Evolutionary conservation across 306 rosid genomes (phyloP), one percentile per base, ranked within the genome.

Genomic region (Rosa multiflora): DNA sequence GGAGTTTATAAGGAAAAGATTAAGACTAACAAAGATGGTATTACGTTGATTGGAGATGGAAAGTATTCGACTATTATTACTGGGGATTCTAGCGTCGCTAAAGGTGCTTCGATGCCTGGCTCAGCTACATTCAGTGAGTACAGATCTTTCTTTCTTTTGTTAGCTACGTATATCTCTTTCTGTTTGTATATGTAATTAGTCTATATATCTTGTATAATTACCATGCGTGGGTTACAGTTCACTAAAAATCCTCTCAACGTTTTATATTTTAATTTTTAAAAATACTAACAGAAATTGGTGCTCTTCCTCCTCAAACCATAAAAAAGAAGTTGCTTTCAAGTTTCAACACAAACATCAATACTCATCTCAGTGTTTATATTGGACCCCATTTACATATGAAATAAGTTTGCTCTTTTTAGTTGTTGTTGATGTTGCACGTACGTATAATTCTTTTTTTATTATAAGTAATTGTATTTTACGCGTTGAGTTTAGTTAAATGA

Each of bases 31-130:
- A 88, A 84, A 70, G 84, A 82, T 43, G 88, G 92, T 12, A 86
- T 88, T 79, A 84, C 88, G 0, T 84, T 88, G 84, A 82, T 86
- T 2, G 92, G 92, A 67, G 92, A 86, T 21, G 92, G 89, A n/a
- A 80, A 82, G 78, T 68, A 80, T 76, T 75, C 85, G 2, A 84
- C 89, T 21, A 21, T 88, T 37, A 84, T 88, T 72, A 62, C 61
- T 67, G 77, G 85, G 0, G 84, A 82, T 67, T 83, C 43, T 35
- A 78, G 88, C 20, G 84, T 46, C 4, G 75, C 78, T 9, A 20
- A 52, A 12, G 88, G 87, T 15, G 7, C 84, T 73, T 15, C 77
- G 67, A 44, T 83, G 68, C 74, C 86, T 18, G 86, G 32, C 42
- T 42, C 89, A 0, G 89, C 91, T 43, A 88, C 91, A 7, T 81